Conservation (phyloP, 768 basidiomycete species). For the Daedaleopsis sinensis region DNA sequence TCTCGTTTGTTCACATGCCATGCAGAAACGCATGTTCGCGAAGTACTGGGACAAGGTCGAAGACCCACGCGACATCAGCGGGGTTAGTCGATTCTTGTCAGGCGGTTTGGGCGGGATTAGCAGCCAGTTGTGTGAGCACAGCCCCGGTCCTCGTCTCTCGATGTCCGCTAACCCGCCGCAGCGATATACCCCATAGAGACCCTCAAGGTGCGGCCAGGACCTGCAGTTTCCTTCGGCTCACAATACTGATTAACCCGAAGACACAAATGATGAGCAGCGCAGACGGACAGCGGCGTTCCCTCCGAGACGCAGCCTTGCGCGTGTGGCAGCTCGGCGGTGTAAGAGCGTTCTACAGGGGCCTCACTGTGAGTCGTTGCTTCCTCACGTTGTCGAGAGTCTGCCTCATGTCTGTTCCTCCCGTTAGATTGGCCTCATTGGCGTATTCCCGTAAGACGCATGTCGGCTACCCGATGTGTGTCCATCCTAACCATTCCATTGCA, state of each 20-base stretch:
- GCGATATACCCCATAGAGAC: slow-evolving; percentile 98
- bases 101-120: slow-evolving; percentile 96
- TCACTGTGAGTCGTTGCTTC: slow-evolving; percentile 61
- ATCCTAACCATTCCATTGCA: not conserved
- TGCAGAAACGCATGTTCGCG: slow-evolving; percentile 92
- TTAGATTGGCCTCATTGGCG: slow-evolving; percentile 92
- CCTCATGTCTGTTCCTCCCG: slow-evolving; percentile 15
- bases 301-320: slow-evolving; percentile 64
- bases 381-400: slow-evolving; percentile 7
- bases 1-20: not conserved
- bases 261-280: slow-evolving; percentile 98
- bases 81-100: slow-evolving; percentile 89
- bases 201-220: slow-evolving; percentile 62
- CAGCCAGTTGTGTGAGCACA: slow-evolving; percentile 81
- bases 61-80: slow-evolving; percentile 87
- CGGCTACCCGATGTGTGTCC: not conserved
- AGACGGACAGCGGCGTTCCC: slow-evolving; percentile 55
- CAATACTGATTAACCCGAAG: slow-evolving; percentile 31
- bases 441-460: slow-evolving; percentile 76
- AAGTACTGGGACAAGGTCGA: slow-evolving; percentile 90
- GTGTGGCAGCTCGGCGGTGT: slow-evolving; percentile 82
- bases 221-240: too few species aligned
- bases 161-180: slow-evolving; percentile 33
- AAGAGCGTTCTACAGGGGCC: slow-evolving; percentile 87
- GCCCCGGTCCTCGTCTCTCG: slow-evolving; percentile 2